Evolutionary conservation across 768 basidiomycete species (phyloP), one percentile per base, ranked within the genome.

Genomic region (Boletus pseudo-olivaceus): DNA sequence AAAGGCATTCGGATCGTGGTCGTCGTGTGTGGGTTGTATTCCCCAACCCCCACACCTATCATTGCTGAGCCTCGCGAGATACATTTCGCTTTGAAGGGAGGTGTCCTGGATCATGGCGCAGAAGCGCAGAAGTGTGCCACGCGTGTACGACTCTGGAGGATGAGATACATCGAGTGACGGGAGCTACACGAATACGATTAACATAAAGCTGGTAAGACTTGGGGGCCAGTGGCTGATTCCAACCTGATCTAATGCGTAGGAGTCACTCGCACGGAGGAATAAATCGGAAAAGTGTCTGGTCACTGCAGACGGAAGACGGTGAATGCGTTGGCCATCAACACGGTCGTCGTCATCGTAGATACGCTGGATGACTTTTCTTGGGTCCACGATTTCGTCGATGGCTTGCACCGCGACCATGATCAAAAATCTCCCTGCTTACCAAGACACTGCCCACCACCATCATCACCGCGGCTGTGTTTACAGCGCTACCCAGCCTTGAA

Each of bases 101-200:
- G 88, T 90, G 64, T 92, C 90, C 67, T 93, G 91, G 30, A 92
- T 76, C 86, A 92, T 89, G 26, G 80, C 85, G 32, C 82, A 78
- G 67, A 92, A 91, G 19, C 79, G 75, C 4, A 93, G 87, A 5
- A 92, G 76, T 0, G 82, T 70, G n/a, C 83, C 74, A 55, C 77
- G 72, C 10, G 66, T 64, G 61, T 82, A 77, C 3, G 71, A 71
- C 27, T 78, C 74, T 35, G 83, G 82, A 11, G 85, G 80, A 48
- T 69, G 62, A 5, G 63, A 60, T 11, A 78, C 63, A 64, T 77
- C 72, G 33, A 90, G 76, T 7, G 71, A 58, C 0, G 87, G 83
- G 45, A 91, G 85, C 84, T 90, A 49, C 29, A 41, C 6, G 51
- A 7, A 27, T 56, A 53, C 38, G 38, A 26, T 55, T 26, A 56